Conservation (phyloP, 805 yeast species). For the Sungouiella blattae region DNA sequence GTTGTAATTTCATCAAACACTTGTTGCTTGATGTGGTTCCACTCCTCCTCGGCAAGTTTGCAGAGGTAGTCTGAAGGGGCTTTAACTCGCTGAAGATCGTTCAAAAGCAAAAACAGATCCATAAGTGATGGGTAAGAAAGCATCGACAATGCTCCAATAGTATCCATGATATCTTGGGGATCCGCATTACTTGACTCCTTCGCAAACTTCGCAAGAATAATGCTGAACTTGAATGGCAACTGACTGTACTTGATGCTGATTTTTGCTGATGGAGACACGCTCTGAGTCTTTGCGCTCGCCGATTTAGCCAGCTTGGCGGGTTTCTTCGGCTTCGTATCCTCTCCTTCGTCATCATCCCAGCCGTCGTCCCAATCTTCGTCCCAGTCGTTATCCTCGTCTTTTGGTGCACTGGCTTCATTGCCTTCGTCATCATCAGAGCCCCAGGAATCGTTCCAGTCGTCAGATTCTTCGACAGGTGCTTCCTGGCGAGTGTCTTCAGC, state of each 20-base stretch:
- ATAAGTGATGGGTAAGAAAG: conserved; percentile 30
- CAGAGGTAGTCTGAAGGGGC: conserved; percentile 12
- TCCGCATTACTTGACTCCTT: conserved; percentile 19
- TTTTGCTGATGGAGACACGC: neutral
- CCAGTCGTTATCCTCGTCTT: conserved; percentile 10
- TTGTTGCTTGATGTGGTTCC: conserved; percentile 18
- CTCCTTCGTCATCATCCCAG: conserved; percentile 27
- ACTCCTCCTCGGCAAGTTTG: conserved; percentile 14
- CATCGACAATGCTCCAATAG: conserved; percentile 30
- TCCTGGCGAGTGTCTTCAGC: conserved; percentile 13
- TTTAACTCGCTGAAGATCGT: conserved; percentile 30
- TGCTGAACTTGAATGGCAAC: conserved; percentile 20
- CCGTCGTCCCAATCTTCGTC: conserved; percentile 19
- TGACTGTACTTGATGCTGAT: conserved; percentile 4
- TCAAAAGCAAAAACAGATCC: conserved; percentile 32
- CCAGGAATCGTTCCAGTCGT: conserved; percentile 8
- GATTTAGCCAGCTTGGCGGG: neutral
- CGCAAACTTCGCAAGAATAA: conserved; percentile 21
- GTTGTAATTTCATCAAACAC: conserved; percentile 18
- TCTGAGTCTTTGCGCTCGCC: neutral
- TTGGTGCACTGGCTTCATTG: neutral
- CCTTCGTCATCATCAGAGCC: neutral
- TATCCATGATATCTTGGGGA: conserved; percentile 18
- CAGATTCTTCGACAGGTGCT: conserved; percentile 4
- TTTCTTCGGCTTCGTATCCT: conserved; percentile 1